Base-by-base conservation (phyloP, 2,329 filamentous ascomycete genomes). In the Eutypella sp. region DNA sequence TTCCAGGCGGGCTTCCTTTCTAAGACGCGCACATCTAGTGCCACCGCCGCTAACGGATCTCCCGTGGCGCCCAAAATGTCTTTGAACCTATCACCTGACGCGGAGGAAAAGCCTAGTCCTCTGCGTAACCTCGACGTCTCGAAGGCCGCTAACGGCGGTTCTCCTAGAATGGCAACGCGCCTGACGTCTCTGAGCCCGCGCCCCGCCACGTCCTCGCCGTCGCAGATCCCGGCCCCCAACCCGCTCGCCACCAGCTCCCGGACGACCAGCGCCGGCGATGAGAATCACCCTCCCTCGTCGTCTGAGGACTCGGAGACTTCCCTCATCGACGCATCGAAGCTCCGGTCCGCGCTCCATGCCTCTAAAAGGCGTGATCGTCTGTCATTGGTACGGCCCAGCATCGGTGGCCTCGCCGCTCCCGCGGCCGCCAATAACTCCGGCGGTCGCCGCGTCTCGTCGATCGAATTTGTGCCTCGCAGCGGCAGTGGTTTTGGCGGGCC, bases 1-100 rank as follows among this genome's bases (percentile, higher is more conserved):
- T 97, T 97, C 69, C 88, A 95, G 57, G 79, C 90, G 2, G 92
- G 92, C 5, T 96, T 96, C 64, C 70, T 97, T 20, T 82, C 87
- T 70, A 79, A 78, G 61, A 55, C 66, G 34, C 67, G 70, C 37
- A 58, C 63, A 2, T 70, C 72, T 2, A 59, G 68, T 31, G 67
- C 66, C 34, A 56, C 62, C 2, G 71, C 77, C 39, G n/a, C n/a
- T n/a, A n/a, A n/a, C n/a, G 83, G 78, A 42, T 89, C 86, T 3
- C 85, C 87, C 4, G 67, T 79, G 4, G 70, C 76, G 2, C 77
- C 81, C 13, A 73, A 74, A 7, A 67, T 84, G 47, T 76, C 76
- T n/a, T 71, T 79, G 22, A 75, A 75, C 42, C 66, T 82, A 33
- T 75, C 79, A 19, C 79, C 72, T 15, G 72, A 71, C 41, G 63